phyloP scores from a whole-genome alignment of 805 yeast genomes.

The Candida maris region DNA sequence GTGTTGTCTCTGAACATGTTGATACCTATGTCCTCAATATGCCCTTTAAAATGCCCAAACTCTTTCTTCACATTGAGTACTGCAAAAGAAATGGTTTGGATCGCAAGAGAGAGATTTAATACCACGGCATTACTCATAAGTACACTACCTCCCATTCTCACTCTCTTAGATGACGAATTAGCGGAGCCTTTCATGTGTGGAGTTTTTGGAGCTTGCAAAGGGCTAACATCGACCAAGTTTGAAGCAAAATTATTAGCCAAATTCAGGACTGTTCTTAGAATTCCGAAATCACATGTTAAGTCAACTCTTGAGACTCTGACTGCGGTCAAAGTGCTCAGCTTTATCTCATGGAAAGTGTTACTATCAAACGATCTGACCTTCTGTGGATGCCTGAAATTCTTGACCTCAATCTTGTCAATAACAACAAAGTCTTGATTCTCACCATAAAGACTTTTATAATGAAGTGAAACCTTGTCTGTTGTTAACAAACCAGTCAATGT shows the following conservation, averaged over 20 bases:
- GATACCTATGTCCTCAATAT: conserved; percentile 15
- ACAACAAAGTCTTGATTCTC: conserved; percentile 21
- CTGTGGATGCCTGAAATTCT: not conserved
- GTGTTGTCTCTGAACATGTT: conserved; percentile 16
- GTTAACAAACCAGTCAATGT: conserved; percentile 32
- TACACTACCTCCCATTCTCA: conserved; percentile 25
- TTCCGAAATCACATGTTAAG: too few species aligned
- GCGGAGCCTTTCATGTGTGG: not conserved
- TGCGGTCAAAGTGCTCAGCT: conserved; percentile 14
- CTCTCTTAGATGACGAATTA: too few species aligned
- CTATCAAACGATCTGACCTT: conserved; percentile 24
- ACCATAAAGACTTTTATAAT: conserved; percentile 7
- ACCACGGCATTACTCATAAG: conserved; percentile 18
- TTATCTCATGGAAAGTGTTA: conserved; percentile 28
- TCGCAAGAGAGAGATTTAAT: conserved; percentile 9
- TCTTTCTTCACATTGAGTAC: conserved; percentile 21
- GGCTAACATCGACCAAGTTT: too few species aligned
- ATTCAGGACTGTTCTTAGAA: too few species aligned
- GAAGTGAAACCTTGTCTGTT: conserved; percentile 33
- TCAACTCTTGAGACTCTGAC: too few species aligned
- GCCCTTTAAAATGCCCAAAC: conserved; percentile 33
- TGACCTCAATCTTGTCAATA: conserved; percentile 21
- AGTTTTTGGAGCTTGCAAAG: not conserved
- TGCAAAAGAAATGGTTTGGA: conserved; percentile 14
- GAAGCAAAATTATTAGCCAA: too few species aligned